Base-by-base conservation (phyloP, 306 rosid genomes). In the Benincasa hispida region DNA sequence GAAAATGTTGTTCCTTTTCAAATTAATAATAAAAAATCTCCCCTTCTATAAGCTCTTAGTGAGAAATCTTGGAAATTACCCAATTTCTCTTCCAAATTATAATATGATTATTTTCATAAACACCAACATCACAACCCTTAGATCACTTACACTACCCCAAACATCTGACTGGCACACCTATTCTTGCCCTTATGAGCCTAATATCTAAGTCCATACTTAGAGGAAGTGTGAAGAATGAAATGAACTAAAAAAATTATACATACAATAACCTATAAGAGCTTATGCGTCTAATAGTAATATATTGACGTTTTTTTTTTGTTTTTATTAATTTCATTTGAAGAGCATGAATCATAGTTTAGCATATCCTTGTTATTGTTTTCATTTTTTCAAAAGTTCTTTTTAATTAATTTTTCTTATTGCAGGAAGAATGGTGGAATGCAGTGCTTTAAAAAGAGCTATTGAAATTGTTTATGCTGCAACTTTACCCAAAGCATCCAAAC, bases 401-500 rank as follows among this genome's bases (percentile, higher is more conserved):
- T 10, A 41, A 9, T 28, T 60, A 42, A 6, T 21, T 12, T 3
- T 65, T 58, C 45, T 55, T 76, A 78, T 67, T 57, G 75, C 96
- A 93, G 98, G 88, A 79, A 89, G 97, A 85, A 78, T 93, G 92
- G 97, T 93, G 62, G 98, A 93, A 53, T 93, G 97, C 69, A 86
- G 90, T 74, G 90, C 97, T 51, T 85, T 93, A 89, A 93, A 93
- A 89, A 88, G 98, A 83, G 92, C 97, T 83, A 85, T 93, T 63
- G 98, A 93, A 89, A 76, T 93, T 85, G 96, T 91, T 81, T 93
- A 93, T 85, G 86, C 98, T 75, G 97, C 97, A 37, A 93, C 96
- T 42, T 80, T 93, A 84, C 98, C 97, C 17, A 93, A 90, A 87
- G 98, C 97, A 75, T 87, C 97, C 41, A 93, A 93, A 77, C 98